These are phyloP conservation scores for Rosa chinensis DNA, from an alignment of 306 rosid species.

Conservation along the genomic window DNA sequence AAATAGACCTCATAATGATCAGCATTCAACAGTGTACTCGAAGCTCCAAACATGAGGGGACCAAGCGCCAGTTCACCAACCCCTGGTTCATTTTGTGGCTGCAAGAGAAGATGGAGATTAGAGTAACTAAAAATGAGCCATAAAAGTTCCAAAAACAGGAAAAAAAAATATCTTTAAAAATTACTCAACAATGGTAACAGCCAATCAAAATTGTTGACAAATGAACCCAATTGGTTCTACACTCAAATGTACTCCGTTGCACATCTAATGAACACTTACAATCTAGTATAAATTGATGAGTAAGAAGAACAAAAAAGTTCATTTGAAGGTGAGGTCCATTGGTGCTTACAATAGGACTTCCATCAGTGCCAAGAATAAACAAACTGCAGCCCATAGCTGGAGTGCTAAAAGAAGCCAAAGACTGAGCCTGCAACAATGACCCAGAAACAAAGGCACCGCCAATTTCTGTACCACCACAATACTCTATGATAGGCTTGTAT, in stretches of 20 bases:
- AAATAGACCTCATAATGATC: conserved; percentile 81
- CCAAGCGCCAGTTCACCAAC: conserved; percentile 96
- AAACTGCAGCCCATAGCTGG: conserved; percentile 87
- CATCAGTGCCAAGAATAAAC: conserved; percentile 71
- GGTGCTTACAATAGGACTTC: conserved; percentile 70
- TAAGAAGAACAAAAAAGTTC: neutral
- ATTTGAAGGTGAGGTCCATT: conserved; percentile 9
- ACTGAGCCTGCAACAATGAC: conserved; percentile 82
- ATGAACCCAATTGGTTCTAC: neutral
- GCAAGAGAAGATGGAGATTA: conserved; percentile 21
- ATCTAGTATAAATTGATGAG: neutral
- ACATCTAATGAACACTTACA: conserved; percentile 8
- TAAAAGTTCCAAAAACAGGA: conserved; percentile 15
- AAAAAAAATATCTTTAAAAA: neutral
- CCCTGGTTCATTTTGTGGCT: conserved; percentile 78
- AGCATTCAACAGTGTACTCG: conserved; percentile 74
- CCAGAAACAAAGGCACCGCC: conserved; percentile 90
- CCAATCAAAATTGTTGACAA: neutral
- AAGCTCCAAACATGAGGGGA: conserved; percentile 81
- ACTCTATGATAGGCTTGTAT: conserved; percentile 90
- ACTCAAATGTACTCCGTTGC: neutral
- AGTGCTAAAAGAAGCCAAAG: conserved; percentile 94
- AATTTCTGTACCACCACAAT: conserved; percentile 97
- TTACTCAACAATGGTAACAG: conserved; percentile 3
- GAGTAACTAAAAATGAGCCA: neutral